Percentiles rank a stretch among this genome's conserved stretches.
These are phyloP conservation scores for Podospora tetraspora DNA, from an alignment of 495 filamentous ascomycete genomes.

Conservation along the genomic window DNA sequence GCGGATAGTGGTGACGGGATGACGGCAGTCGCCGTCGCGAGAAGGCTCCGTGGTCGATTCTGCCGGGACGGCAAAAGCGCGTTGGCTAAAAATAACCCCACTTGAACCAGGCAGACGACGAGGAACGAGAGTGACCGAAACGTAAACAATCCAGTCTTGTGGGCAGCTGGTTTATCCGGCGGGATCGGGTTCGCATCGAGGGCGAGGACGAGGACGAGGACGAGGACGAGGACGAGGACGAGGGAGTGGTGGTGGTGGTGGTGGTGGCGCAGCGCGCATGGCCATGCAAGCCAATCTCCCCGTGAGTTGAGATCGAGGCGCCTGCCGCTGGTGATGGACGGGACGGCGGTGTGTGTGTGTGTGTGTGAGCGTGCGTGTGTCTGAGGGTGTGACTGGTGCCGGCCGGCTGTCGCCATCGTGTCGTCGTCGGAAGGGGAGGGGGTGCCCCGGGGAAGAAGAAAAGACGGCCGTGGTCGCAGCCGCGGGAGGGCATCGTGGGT, in stretches of 20 bases:
- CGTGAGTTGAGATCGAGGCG: neutral
- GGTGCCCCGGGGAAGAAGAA: neutral
- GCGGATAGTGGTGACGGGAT: neutral
- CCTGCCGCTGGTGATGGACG: neutral
- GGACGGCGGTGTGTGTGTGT: neutral
- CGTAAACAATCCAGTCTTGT: neutral
- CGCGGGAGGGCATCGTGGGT: neutral
- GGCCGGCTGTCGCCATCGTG: too few relatives aligned
- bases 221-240: neutral
- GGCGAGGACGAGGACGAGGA: neutral
- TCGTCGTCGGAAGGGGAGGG: neutral
- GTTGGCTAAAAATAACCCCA: slow-evolving; percentile 14
- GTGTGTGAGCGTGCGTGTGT: neutral
- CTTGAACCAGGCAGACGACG: neutral
- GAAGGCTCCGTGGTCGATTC: slow-evolving; percentile 8
- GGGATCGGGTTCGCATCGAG: neutral
- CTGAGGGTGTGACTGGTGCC: neutral
- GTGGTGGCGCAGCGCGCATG: neutral
- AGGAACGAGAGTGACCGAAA: neutral
- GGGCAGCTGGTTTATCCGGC: neutral
- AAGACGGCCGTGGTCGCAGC: neutral
- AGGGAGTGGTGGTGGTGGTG: neutral
- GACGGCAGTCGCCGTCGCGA: neutral
- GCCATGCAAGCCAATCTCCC: neutral
- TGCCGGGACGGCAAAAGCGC: slow-evolving; percentile 20